phyloP scores from a whole-genome alignment of 2,329 filamentous ascomycete species.

The Penicillium glabrum region DNA sequence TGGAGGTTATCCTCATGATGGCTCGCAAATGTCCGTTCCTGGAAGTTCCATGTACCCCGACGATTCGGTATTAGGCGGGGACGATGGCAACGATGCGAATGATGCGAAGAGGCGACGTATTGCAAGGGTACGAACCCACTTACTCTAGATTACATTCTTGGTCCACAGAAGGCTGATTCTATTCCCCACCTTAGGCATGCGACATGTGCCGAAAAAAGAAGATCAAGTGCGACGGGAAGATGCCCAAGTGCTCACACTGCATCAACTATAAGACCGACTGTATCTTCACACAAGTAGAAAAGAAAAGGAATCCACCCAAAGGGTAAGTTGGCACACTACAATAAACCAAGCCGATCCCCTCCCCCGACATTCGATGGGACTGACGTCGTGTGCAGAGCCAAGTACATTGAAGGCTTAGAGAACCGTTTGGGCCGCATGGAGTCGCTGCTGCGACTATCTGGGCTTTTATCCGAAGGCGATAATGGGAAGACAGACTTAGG shows the following conservation, averaged over 20 bases:
- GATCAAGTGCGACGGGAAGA: conserved; percentile 96
- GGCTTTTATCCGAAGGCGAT: conserved; percentile 82
- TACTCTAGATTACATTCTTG: neutral
- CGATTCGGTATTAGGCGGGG: conserved; percentile 44
- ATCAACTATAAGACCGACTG: conserved; percentile 98
- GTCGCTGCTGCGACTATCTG: conserved; percentile 80
- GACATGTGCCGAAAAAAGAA: conserved; percentile 93
- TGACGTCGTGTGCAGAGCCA: conserved; percentile 62
- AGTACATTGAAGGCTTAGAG: conserved; percentile 96
- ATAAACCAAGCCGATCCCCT: neutral
- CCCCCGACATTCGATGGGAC: neutral
- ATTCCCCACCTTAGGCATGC: conserved; percentile 63
- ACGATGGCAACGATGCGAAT: conserved; percentile 55
- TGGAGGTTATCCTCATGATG: conserved; percentile 61
- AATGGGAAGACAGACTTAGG: conserved; percentile 83
- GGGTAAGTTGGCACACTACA: conserved; percentile 60
- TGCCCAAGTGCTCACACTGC: conserved; percentile 92
- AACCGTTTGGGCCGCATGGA: conserved; percentile 96
- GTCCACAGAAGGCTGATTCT: neutral
- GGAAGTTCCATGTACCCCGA: conserved; percentile 40
- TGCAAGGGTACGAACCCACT: conserved; percentile 70
- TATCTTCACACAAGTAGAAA: conserved; percentile 96
- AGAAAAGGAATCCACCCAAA: conserved; percentile 96
- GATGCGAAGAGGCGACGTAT: conserved; percentile 89
- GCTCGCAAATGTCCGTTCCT: conserved; percentile 56